Percentiles rank a stretch among this genome's conserved stretches.
Conservation (phyloP, 441 rosid genomes). For the Francoa sonchifolia region DNA sequence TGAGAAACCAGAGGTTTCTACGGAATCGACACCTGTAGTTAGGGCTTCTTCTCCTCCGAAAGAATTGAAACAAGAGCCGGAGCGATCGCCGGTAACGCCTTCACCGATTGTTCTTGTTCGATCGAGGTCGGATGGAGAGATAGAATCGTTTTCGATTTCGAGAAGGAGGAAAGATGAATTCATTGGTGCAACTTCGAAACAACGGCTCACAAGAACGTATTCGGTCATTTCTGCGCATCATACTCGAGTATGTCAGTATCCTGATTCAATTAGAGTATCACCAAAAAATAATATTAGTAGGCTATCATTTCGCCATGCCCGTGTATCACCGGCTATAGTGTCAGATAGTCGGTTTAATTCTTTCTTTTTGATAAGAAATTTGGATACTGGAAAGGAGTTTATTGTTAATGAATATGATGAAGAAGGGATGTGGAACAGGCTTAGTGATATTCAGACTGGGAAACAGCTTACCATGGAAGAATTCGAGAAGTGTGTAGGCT, state of each 20-base stretch:
- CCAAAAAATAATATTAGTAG: slow-evolving; percentile 14
- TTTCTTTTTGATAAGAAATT: slow-evolving; percentile 68
- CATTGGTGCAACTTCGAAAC: slow-evolving; percentile 52
- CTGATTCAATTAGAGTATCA: slow-evolving; percentile 27
- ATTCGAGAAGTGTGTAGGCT: slow-evolving; percentile 69
- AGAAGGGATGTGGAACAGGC: slow-evolving; percentile 83
- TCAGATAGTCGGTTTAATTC: slow-evolving; percentile 38
- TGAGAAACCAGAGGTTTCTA: not conserved
- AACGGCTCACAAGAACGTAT: slow-evolving; percentile 47
- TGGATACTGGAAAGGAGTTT: slow-evolving; percentile 83
- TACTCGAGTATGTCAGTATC: slow-evolving; percentile 26
- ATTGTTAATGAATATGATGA: slow-evolving; percentile 67
- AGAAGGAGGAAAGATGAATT: slow-evolving; percentile 46
- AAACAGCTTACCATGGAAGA: slow-evolving; percentile 87
- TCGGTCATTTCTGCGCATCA: slow-evolving; percentile 31
- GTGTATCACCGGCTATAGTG: slow-evolving; percentile 14
- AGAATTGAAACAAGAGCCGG: too few species aligned
- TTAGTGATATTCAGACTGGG: slow-evolving; percentile 89
- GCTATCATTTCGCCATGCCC: slow-evolving; percentile 8
- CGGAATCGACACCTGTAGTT: too few species aligned
- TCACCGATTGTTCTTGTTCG: slow-evolving; percentile 34
- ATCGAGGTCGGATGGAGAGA: slow-evolving; percentile 62
- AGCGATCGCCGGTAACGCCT: not conserved
- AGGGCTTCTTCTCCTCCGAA: too few species aligned
- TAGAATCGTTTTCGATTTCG: slow-evolving; percentile 34